Percentiles rank a stretch among this genome's conserved stretches.
Conservation (phyloP, 805 yeast genomes). For the Ogataea angusta region DNA sequence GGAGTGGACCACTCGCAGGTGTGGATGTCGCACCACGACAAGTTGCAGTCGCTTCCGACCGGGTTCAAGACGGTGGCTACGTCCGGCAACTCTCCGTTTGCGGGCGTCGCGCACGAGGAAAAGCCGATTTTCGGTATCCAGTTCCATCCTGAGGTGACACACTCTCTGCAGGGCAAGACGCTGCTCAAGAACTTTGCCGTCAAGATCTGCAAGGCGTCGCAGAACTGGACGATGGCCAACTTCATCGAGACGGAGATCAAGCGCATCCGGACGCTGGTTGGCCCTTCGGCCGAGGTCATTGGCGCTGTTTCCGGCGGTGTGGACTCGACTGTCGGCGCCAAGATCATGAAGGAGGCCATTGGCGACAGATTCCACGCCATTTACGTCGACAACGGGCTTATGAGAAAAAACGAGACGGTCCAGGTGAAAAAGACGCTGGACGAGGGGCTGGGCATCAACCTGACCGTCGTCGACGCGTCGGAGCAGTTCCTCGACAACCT, state of each 20-base stretch:
- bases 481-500: slow-evolving; percentile 84
- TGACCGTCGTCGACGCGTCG: slow-evolving; percentile 91
- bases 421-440: slow-evolving; percentile 85
- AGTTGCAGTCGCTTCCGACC: slow-evolving; percentile 82
- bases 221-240: slow-evolving; percentile 98
- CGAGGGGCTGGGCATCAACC: slow-evolving; percentile 90
- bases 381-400: slow-evolving; percentile 95
- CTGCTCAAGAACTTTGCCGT: slow-evolving; percentile 91
- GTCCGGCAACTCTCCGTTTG: slow-evolving; percentile 91
- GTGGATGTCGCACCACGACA: slow-evolving; percentile 99
- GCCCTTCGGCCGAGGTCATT: slow-evolving; percentile 97
- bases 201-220: slow-evolving; percentile 77
- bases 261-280: slow-evolving; percentile 86
- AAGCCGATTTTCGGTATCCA: slow-evolving; percentile 89
- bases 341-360: slow-evolving; percentile 95
- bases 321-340: slow-evolving; percentile 98
- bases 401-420: slow-evolving; percentile 91
- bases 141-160: slow-evolving; percentile 99
- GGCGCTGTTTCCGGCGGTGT: slow-evolving; percentile 99
- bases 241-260: slow-evolving; percentile 95
- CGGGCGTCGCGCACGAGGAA: slow-evolving; percentile 79
- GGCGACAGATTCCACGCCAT: slow-evolving; percentile 99
- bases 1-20: slow-evolving; percentile 93
- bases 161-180: slow-evolving; percentile 85
- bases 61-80: slow-evolving; percentile 89